Percentiles rank a stretch among this genome's conserved stretches.
Evolutionary conservation across 768 basidiomycete genomes (phyloP).

Genomic region (Leccinellum albellum): DNA sequence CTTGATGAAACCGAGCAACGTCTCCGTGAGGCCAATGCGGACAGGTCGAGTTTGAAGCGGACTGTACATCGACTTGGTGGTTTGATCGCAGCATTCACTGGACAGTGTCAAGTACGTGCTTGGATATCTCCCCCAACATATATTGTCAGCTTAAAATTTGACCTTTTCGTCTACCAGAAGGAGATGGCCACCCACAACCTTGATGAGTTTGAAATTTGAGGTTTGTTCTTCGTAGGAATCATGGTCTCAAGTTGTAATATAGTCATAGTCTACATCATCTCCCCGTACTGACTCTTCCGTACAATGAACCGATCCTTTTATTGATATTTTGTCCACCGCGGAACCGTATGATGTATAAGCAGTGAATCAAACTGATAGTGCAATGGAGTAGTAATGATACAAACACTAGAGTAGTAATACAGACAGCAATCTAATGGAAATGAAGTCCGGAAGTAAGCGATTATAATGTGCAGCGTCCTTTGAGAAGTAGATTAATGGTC

Average conservation of each 20-base stretch:
- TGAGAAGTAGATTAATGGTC: slow-evolving; percentile 2
- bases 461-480: slow-evolving; percentile 8
- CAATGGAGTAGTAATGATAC: not conserved
- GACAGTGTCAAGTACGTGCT: slow-evolving; percentile 11
- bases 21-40: slow-evolving; percentile 15
- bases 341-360: not conserved
- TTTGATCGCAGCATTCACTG: slow-evolving; percentile 8
- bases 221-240: not conserved
- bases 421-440: not conserved
- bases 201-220: not conserved
- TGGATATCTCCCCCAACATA: not conserved
- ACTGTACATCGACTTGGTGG: slow-evolving; percentile 10
- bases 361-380: not conserved
- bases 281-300: not conserved
- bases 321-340: not conserved
- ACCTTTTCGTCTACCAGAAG: not conserved
- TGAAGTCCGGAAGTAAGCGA: not conserved
- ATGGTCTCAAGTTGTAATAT: not conserved
- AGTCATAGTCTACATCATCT: not conserved
- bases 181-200: not conserved
- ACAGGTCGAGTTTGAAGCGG: slow-evolving; percentile 9
- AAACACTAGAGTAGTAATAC: no score
- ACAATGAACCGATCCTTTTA: not conserved
- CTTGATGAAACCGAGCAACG: slow-evolving; percentile 19
- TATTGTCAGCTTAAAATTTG: not conserved